Base-by-base conservation (phyloP, 345 rosid genomes). In the Citrus reticulata region DNA sequence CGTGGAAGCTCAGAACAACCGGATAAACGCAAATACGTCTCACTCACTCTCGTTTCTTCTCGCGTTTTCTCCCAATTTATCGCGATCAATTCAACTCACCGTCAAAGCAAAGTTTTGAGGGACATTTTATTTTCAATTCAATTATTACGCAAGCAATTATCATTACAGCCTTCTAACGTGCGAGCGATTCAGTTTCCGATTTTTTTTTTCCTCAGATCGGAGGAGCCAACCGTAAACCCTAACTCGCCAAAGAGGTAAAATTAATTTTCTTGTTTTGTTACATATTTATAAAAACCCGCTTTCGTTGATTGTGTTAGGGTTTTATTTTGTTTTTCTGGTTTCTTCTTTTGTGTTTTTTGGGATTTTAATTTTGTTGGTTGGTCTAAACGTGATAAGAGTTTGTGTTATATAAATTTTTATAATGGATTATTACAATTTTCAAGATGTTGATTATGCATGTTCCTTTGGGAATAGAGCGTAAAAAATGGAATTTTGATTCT, bases 141-240 rank as follows among this genome's bases (percentile, higher is more conserved):
- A 32, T 24, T 24, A 57, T 73, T 19, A 1, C n/a, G 29, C 24
- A 35, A 37, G 39, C 65, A 59, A 35, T 73, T 13, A 60, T 59
- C 13, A 59, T 16, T 11, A 24, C 24, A n/a, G 9, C 25, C 37
- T 24, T 25, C 16, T 37, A 17, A 39, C 11, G 70, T 39, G 72
- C 54, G 22, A 11, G 72, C 54, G 35, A 11, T 49, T 40, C 30
- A 4, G 74, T 77, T 70, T 39, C 76, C 27, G 39, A 63, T 60
- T 37, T 73, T 76, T 68, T 54, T 54, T 67, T 72, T 79, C n/a
- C 73, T 60, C 75, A 65, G 82, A 79, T 83, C 85, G 78, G 65
- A 68, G 51, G 40, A 70, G 69, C 73, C 32, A 46, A 24, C 69
- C 19, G 2, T 60, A 27, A 79, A 72, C 72, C 68, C 78, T 76